Percentiles rank a stretch among this genome's conserved stretches.
These are phyloP conservation scores for Smittium mucronatum DNA, from an alignment of 371 early-diverging fungal species.

Conservation along the genomic window DNA sequence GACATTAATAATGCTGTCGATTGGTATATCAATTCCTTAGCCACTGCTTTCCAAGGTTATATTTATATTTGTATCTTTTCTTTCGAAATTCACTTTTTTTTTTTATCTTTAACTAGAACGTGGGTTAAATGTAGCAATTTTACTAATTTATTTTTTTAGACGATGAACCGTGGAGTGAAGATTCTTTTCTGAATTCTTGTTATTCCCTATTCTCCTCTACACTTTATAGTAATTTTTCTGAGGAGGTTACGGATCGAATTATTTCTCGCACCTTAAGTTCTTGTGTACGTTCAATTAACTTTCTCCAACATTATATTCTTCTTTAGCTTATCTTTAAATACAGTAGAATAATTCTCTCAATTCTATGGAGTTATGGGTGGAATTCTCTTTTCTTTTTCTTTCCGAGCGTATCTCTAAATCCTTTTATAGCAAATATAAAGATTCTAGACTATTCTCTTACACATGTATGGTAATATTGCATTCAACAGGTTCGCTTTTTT, in stretches of 20 bases:
- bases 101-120: too few relatives aligned
- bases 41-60: conserved; percentile 4
- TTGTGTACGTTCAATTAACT: background rate
- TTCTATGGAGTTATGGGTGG: conserved; percentile 3
- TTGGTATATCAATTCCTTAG: conserved; percentile 5
- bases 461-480: background rate
- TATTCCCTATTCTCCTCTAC: background rate
- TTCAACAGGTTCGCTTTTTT: too few relatives aligned
- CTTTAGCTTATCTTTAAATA: background rate
- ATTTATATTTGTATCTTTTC: background rate
- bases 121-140: too few relatives aligned
- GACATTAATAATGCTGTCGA: conserved; percentile 4
- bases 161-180: conserved; percentile 2
- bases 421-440: background rate
- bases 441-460: background rate
- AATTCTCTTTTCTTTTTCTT: background rate
- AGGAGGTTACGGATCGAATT: background rate
- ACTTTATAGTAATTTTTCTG: background rate
- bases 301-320: too few relatives aligned
- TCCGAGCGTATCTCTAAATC: background rate
- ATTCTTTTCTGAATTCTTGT: background rate
- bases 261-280: background rate
- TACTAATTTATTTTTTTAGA: background rate
- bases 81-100: background rate
- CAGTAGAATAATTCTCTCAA: background rate